Evolutionary conservation across 2,329 filamentous ascomycete genomes (phyloP).

Genomic region (Sporothrix dimorphospora): DNA sequence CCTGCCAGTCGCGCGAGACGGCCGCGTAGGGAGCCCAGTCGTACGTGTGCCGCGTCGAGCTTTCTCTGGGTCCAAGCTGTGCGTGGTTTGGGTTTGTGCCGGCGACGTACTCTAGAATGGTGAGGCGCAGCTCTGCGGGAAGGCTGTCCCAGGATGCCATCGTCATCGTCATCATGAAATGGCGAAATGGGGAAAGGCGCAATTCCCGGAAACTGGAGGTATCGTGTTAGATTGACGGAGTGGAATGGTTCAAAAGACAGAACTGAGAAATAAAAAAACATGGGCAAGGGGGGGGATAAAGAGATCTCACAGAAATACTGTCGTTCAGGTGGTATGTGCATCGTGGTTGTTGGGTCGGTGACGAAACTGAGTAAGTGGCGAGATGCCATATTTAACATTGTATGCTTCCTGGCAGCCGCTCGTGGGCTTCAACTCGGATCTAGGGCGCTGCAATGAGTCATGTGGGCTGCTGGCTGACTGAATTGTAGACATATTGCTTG

Average conservation of each 20-base stretch:
- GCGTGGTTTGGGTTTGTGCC: background rate
- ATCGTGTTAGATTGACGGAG: no score
- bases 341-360: background rate
- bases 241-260: background rate
- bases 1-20: constrained; percentile 27
- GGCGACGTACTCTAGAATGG: background rate
- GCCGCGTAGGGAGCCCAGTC: constrained; percentile 13
- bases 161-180: no score
- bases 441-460: background rate
- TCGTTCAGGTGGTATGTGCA: background rate
- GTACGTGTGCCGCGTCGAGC: background rate
- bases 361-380: background rate
- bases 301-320: background rate
- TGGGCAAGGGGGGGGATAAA: background rate
- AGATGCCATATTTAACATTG: background rate
- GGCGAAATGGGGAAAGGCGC: no score
- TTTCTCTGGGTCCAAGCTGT: background rate
- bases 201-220: no score
- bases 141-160: constrained; percentile 6
- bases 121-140: background rate
- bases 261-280: background rate
- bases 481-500: background rate
- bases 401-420: no score
- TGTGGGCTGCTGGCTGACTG: background rate
- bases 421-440: background rate